Conservation (phyloP, 176 grass and related monocot species). For the Raddia guianensis region DNA sequence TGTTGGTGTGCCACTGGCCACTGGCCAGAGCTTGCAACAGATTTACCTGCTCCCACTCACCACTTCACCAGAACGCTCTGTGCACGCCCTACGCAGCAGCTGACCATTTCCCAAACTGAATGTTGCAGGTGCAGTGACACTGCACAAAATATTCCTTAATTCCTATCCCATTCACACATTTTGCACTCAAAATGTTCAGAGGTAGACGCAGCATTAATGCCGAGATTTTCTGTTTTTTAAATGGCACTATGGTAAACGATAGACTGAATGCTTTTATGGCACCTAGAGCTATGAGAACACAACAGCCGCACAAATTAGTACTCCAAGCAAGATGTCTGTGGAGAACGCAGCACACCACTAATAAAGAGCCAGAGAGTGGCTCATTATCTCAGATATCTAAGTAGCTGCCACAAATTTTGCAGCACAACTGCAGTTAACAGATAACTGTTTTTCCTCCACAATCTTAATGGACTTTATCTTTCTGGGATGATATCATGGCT, state of each 20-base stretch:
- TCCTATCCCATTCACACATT: not conserved
- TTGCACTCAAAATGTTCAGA: not conserved
- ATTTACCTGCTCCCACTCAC: conserved; percentile 46
- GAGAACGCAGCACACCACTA: not conserved
- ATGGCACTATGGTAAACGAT: not conserved
- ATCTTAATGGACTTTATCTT: not conserved
- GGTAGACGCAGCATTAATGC: not conserved
- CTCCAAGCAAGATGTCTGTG: conserved; percentile 16
- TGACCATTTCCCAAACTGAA: conserved; percentile 41
- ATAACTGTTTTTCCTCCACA: not conserved
- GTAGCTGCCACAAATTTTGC: not conserved
- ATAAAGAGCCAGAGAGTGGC: not conserved
- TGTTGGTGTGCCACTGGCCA: conserved; percentile 28
- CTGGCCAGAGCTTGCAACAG: conserved; percentile 17
- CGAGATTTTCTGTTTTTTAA: not conserved
- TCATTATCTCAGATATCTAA: not conserved
- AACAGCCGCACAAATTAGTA: not conserved
- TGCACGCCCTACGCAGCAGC: conserved; percentile 10
- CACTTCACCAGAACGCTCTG: not conserved
- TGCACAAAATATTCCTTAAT: not conserved
- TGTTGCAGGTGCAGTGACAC: not conserved
- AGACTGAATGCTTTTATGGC: too few species aligned
- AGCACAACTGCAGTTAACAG: not conserved
- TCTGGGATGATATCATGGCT: conserved; percentile 1
- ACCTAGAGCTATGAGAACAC: not conserved